These are phyloP conservation scores for Exophiala sideris DNA, from an alignment of 2,329 filamentous ascomycete genomes.

Conservation along the genomic window DNA sequence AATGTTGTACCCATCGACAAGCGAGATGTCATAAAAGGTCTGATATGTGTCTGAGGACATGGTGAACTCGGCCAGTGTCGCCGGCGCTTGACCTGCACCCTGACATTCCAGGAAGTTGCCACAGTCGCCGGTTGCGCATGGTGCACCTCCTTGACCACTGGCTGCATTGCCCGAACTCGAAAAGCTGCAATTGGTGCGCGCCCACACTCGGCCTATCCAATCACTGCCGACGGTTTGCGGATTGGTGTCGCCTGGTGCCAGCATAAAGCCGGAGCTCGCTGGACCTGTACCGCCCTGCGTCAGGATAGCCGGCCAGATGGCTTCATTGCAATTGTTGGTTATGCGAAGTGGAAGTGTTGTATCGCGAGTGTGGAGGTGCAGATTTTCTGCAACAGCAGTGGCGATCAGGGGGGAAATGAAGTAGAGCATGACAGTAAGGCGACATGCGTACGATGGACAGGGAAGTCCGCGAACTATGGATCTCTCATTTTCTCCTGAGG, in stretches of 20 bases:
- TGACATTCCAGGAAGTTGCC: constrained; percentile 66
- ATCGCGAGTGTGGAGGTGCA: constrained; percentile 28
- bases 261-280: constrained; percentile 64
- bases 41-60: constrained; percentile 57
- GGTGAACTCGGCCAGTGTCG: constrained; percentile 77
- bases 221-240: constrained; percentile 63
- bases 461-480: too few relatives aligned
- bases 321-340: constrained; percentile 68
- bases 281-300: constrained; percentile 71
- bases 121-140: constrained; percentile 75
- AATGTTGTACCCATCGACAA: constrained; percentile 84
- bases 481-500: too few relatives aligned
- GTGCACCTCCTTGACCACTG: constrained; percentile 47
- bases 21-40: constrained; percentile 79
- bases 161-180: constrained; percentile 58
- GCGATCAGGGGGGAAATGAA: background rate
- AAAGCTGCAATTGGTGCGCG: constrained; percentile 78
- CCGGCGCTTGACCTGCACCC: constrained; percentile 66
- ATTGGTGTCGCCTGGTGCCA: constrained; percentile 58
- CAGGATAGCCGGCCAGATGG: constrained; percentile 71
- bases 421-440: background rate
- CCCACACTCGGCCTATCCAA: constrained; percentile 82
- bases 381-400: background rate
- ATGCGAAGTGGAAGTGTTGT: constrained; percentile 59
- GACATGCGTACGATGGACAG: background rate